Base-by-base conservation (phyloP, 1,139 yeast genomes). In the Lodderomyces elongisporus region DNA sequence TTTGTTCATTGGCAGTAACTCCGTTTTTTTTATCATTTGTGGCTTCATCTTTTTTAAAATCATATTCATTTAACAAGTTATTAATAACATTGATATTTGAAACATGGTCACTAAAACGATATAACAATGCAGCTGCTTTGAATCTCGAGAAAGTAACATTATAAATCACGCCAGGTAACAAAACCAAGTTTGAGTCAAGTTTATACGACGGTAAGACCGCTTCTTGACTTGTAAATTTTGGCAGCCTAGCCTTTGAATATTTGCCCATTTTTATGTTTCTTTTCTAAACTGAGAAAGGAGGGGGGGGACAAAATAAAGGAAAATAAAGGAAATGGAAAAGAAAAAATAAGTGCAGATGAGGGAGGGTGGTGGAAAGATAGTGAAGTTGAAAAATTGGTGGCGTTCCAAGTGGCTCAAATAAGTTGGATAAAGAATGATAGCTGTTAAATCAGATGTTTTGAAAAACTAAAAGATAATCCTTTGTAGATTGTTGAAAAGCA, bases 91-190 rank as follows among this genome's bases (percentile, higher is more conserved):
- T 51, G 7, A 63, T 52, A 17, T 48, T 41, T 3, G 55, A 47
- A 3, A 59, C 51, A 29, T 60, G 56, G 14, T 56, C 51, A 36
- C 56, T 58, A 48, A 49, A 66, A 26, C 68, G 56, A 26, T 57
- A 62, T 31, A 77, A 53, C 20, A 77, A 52, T 1, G 70, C 63
- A 5, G 73, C 66, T 1, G 79, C 80, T 36, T 68, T 66, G 41
- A 62, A 58, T 33, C 70, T 57, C 24, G 70, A 56, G 37, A 77
- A 71, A 1, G 76, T 62, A 12, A 77, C 75, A 40, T 74, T 69
- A 51, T 78, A 79, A 18, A 76, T 64, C 32, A 77, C 70, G 0
- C 84, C 84, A 1, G 85, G 85, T 10, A 78, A 50, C 24, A 77
- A 60, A 10, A 78, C 74, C 38, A 77, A 52, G 43, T 61, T 65